Conservation (phyloP, 495 filamentous ascomycete genomes). For the Oidiodendron maius region DNA sequence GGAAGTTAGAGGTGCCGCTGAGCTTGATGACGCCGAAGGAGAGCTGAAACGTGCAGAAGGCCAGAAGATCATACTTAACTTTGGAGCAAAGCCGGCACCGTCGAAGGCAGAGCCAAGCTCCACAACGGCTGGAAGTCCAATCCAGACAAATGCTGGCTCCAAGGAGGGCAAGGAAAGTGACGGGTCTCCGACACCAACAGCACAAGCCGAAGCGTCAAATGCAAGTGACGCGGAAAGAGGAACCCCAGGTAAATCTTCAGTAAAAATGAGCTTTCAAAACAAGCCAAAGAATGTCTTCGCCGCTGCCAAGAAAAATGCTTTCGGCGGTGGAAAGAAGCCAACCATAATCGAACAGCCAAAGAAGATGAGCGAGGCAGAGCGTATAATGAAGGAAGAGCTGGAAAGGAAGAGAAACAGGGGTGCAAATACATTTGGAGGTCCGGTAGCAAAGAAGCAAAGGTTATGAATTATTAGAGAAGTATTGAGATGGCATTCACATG, state of each 20-base stretch:
- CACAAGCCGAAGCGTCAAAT: neutral
- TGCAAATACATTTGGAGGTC: slow-evolving; percentile 24
- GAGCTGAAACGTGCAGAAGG: slow-evolving; percentile 65
- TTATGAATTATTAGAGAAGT: slow-evolving; percentile 10
- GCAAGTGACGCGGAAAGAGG: neutral
- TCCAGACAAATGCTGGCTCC: neutral
- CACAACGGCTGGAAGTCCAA: neutral
- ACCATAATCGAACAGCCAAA: slow-evolving; percentile 49
- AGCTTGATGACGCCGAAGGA: slow-evolving; percentile 38
- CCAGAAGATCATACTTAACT: slow-evolving; percentile 75
- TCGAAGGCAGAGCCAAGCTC: slow-evolving; percentile 11
- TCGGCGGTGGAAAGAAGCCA: slow-evolving; percentile 54
- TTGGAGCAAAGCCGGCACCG: slow-evolving; percentile 45
- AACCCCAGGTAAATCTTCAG: slow-evolving; percentile 31
- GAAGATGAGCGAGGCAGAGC: slow-evolving; percentile 83
- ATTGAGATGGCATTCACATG: neutral
- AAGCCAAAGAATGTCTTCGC: slow-evolving; percentile 82
- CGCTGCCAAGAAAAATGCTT: slow-evolving; percentile 58
- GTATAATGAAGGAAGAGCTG: slow-evolving; percentile 85
- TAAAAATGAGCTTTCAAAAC: slow-evolving; percentile 51
- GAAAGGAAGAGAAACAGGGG: slow-evolving; percentile 61
- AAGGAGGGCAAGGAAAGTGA: neutral
- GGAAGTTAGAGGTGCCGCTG: slow-evolving; percentile 36
- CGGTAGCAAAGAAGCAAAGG: slow-evolving; percentile 21
- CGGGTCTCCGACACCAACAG: neutral